Evolutionary conservation across 2,329 filamentous ascomycete species (phyloP).

Genomic region (Colletotrichum lupini): DNA sequence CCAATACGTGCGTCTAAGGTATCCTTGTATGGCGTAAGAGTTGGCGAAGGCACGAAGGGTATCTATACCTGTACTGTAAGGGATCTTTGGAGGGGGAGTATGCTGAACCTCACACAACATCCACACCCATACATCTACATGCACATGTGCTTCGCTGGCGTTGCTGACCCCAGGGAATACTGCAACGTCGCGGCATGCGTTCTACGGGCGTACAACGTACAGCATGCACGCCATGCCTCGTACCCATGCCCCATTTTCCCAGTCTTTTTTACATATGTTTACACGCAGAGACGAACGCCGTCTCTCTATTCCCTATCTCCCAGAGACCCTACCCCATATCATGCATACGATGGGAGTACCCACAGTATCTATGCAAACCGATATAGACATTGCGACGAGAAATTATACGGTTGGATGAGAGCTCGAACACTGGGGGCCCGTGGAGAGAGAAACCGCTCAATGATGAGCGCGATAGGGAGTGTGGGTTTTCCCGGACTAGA

Average conservation of each 20-base stretch:
- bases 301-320: background rate
- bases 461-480: background rate
- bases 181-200: background rate
- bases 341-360: background rate
- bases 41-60: background rate
- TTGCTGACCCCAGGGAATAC: background rate
- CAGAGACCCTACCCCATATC: background rate
- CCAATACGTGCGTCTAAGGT: background rate
- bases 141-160: background rate
- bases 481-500: background rate
- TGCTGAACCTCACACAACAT: background rate
- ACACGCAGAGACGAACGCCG: too few relatives aligned
- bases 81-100: background rate
- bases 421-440: background rate
- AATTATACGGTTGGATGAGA: constrained; percentile 6
- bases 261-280: background rate
- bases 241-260: too few relatives aligned
- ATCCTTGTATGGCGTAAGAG: background rate
- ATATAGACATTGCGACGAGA: constrained; percentile 11
- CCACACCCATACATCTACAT: background rate
- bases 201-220: background rate
- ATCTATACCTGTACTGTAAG: too few relatives aligned
- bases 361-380: background rate
- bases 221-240: background rate
- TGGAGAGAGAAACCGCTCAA: background rate